Percentiles rank a stretch among this genome's conserved stretches.
Conservation (phyloP, 2,329 filamentous ascomycete genomes). For the Cercospora berteroae region DNA sequence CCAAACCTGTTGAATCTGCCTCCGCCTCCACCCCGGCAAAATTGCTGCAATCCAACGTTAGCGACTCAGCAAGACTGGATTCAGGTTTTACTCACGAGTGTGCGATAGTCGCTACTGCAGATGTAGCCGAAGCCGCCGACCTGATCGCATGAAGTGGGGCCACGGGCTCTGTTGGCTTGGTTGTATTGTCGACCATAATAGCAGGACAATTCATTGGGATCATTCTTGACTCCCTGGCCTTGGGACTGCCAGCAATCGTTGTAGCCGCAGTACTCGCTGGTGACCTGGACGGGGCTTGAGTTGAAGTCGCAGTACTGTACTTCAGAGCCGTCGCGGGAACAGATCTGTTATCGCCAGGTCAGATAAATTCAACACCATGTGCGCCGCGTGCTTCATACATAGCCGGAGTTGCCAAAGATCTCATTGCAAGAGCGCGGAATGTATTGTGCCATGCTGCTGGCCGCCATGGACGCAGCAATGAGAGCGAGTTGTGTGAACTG, state of each 20-base stretch:
- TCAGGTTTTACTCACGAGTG: constrained; percentile 7
- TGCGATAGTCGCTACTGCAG: constrained; percentile 13
- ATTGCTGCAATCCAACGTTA: not conserved
- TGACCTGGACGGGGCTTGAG: not conserved
- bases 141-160: constrained; percentile 14
- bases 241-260: constrained; percentile 8
- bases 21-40: not conserved
- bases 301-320: constrained; percentile 15
- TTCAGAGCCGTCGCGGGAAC: not conserved
- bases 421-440: constrained; percentile 1
- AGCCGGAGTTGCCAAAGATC: constrained; percentile 11
- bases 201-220: not conserved
- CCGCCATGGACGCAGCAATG: constrained; percentile 6
- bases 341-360: not conserved
- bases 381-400: not conserved
- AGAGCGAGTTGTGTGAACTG: not conserved
- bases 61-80: not conserved
- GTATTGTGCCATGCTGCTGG: constrained; percentile 3
- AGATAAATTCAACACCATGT: not conserved
- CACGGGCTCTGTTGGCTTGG: constrained; percentile 2
- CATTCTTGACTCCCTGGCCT: not conserved
- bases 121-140: constrained; percentile 11
- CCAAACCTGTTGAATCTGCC: not conserved
- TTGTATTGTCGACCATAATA: not conserved
- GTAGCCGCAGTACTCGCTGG: constrained; percentile 10